Evolutionary conservation across 179 eudicot species (phyloP), one percentile per base, ranked within the genome.

Genomic region (Sideroxylon spinosum): DNA sequence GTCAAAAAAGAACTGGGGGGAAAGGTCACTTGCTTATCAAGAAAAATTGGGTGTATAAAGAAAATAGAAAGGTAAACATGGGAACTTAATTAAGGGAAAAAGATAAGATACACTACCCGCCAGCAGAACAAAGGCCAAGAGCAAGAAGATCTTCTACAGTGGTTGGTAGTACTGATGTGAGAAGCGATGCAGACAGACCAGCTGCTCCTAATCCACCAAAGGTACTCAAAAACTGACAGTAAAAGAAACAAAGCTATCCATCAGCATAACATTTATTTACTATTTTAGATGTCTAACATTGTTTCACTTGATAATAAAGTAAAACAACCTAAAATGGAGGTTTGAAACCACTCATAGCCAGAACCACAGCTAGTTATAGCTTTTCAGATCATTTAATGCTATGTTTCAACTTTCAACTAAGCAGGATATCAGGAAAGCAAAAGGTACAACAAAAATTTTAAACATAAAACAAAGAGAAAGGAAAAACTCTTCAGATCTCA

Each of bases 61-160:
- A 16, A 32, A 49, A 65, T n/a, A 71, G 56, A 14, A 16, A 63
- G 63, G 14, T 19, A 78, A 62, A 71, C 11, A 4, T 61, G 76
- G 57, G 2, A 74, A 32, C 25, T 17, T 28, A 17, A 65, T 56
- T 46, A 4, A 46, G 52, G 26, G 53, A 67, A 20, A 44, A 76
- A 78, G 44, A 37, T 37, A 37, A 81, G 76, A 78, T 20, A 71
- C 26, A 75, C 68, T 85, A 96, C 98, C 99, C 98, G 83, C 98
- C 99, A 84, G 95, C 96, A 71, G 99, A 94, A 86, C 99, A 96
- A 83, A 96, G 94, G 72, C 92, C 98, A 69, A 96, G 94, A 80
- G 99, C 99, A 74, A 96, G 98, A 84, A 96, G 98, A 83, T 96
- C 99, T 89, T 96, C 99, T 11, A 89, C 62, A 48, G 97, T 94